Base-by-base conservation (phyloP, 176 grass and related monocot genomes). In the Calamus simplicifolius region DNA sequence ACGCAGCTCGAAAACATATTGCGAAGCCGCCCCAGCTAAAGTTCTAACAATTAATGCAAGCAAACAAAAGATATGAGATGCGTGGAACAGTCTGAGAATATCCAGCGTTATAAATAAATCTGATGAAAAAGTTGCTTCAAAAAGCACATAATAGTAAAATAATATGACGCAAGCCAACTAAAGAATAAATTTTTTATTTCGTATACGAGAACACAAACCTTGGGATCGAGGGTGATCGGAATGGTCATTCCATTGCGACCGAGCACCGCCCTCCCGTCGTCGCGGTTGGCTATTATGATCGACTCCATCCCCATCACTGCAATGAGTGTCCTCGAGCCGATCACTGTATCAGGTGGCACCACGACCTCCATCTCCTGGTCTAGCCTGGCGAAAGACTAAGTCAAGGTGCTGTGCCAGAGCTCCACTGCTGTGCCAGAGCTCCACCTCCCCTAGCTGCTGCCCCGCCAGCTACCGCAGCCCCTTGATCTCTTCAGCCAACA, bases 231-330 rank as follows among this genome's bases (percentile, higher is more conserved):
- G 3, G 79, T 71, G 19, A 76, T 54, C 27, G 79, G 59, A 3
- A 82, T 21, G 2, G 61, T 61, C 6, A 57, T 49, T 3, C 67
- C 73, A 18, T 49, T 30, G 25, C 61, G 66, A 18, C 18, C 72
- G 27, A 82, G 73, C 72, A 82, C 61, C 1, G 73, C 79, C 49
- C 79, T 76, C 0, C 67, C 76, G 52, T 76, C 79, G n/a, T 73
- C 79, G 17, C 73, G 76, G 54, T 82, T 82, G 19, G 79, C 79
- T 35, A 82, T 73, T 5, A 72, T 56, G 52, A 82, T 82, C 54
- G 54, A 23, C 63, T 56, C 56, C 17, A 16, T n/a, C 59, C 66
- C 73, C 15, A 76, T 55, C 5, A 71, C 49, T 10, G 73, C 71
- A 31, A 75, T 72, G 43, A 81, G 66, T 4, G 79, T 72, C 30